Evolutionary conservation across 176 grass and related monocot genomes (phyloP), one percentile per base, ranked within the genome.

Genomic region (maize (Zea mays)): DNA sequence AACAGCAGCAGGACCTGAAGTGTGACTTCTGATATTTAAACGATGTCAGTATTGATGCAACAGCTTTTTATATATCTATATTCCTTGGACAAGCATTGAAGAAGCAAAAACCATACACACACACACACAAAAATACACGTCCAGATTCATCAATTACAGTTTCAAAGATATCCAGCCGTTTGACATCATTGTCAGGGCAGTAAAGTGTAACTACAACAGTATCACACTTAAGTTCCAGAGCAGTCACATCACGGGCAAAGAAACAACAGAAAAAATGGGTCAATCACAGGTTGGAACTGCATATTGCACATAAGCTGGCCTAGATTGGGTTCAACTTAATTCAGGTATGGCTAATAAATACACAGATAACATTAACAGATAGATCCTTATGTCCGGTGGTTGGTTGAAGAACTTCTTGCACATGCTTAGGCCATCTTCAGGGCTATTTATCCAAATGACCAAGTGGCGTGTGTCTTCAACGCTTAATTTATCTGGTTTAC

Each of bases 401-500:
- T 81, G 87, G 51, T 20, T 60, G 35, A 56, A 67, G 72, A 55
- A 71, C 36, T 76, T 75, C 47, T 76, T 72, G 78, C 50, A 66
- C 64, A 58, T 27, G 12, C 47, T 46, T 77, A 50, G 51, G 65
- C 16, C 40, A 74, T 45, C 61, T 58, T 56, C 36, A 51, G 72
- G 73, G 82, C 43, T 60, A 63, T 20, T 48, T 78, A 80, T 74
- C 66, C 71, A 85, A 72, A 19, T 72, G 15, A 5, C 3, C 57
- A 58, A 65, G 11, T 74, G 40, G 47, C 5, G 2, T 16, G 3
- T 3, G 1, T 34, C 8, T 15, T 67, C 49, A 39, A 5, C 5
- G 3, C 72, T 73, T 84, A 89, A 66, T 89, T 81, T 65, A 81
- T 89, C 59, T 45, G 77, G 50, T 89, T 85, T 50, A 77, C 11